Conservation (phyloP, 2,329 filamentous ascomycete species). For the Zelopaecilomyces penicillatus region DNA sequence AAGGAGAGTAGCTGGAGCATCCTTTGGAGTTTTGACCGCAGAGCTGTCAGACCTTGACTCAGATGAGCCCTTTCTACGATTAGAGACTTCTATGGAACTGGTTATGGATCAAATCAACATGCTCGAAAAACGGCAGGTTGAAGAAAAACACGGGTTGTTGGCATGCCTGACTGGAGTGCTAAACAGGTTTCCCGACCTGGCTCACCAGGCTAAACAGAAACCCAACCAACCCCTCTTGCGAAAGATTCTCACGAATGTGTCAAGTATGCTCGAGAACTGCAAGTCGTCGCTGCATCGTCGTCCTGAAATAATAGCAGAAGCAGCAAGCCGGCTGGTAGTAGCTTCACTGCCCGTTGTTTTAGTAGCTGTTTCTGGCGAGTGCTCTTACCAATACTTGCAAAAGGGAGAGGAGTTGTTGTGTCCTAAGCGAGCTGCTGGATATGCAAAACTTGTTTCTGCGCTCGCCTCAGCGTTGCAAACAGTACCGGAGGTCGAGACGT, state of each 20-base stretch:
- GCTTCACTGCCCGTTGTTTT: slow-evolving; percentile 42
- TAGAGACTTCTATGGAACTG: slow-evolving; percentile 29
- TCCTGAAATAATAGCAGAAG: slow-evolving; percentile 57
- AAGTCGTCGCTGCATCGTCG: slow-evolving; percentile 41
- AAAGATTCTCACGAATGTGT: slow-evolving; percentile 20
- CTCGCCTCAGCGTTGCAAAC: slow-evolving; percentile 9
- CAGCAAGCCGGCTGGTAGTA: slow-evolving; percentile 49
- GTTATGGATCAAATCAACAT: slow-evolving; percentile 36
- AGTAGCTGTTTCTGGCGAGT: slow-evolving; percentile 17
- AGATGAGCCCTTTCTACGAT: slow-evolving; percentile 15
- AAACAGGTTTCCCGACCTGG: slow-evolving; percentile 34
- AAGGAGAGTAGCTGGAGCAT: slow-evolving; percentile 60
- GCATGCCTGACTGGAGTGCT: slow-evolving; percentile 53
- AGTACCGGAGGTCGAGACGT: slow-evolving; percentile 9
- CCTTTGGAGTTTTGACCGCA: slow-evolving; percentile 54
- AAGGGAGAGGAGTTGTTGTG: slow-evolving; percentile 19
- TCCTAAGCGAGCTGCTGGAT: slow-evolving; percentile 10
- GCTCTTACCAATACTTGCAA: slow-evolving; percentile 5
- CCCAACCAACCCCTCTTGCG: slow-evolving; percentile 15
- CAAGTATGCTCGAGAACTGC: slow-evolving; percentile 32
- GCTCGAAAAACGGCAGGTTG: slow-evolving; percentile 49
- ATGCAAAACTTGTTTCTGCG: slow-evolving; percentile 14
- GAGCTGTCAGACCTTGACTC: slow-evolving; percentile 24
- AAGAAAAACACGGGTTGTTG: slow-evolving; percentile 61
- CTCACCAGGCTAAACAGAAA: slow-evolving; percentile 4